A percentile compares a stretch with the other conserved stretches of the same genome.
These are phyloP conservation scores for Leccinum ponderosum DNA, from an alignment of 1,284 basidiomycete genomes.

Conservation along the genomic window DNA sequence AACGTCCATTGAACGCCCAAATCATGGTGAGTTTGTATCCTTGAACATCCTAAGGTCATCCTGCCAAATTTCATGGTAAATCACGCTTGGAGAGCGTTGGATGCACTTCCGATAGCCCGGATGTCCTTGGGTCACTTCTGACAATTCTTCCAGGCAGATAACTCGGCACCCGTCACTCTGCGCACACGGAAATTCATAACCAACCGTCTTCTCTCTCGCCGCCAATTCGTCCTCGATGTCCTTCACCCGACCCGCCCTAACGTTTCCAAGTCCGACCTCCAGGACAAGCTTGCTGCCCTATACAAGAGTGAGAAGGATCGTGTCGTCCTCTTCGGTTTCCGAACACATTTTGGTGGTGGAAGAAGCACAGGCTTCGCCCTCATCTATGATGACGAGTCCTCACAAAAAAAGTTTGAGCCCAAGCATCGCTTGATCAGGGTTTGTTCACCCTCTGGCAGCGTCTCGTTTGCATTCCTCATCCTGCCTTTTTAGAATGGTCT, in stretches of 20 bases:
- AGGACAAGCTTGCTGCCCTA: slow-evolving; percentile 85
- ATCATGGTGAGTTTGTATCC: slow-evolving; percentile 29
- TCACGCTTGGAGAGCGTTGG: slow-evolving; percentile 16
- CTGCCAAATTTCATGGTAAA: slow-evolving; percentile 5
- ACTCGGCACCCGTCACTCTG: slow-evolving; percentile 90
- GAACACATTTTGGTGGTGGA: slow-evolving; percentile 98
- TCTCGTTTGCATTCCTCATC: slow-evolving; percentile 11
- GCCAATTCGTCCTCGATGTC: slow-evolving; percentile 92
- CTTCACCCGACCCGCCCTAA: slow-evolving; percentile 96
- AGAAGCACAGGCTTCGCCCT: slow-evolving; percentile 96
- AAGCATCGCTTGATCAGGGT: slow-evolving; percentile 95
- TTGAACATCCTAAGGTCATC: neutral
- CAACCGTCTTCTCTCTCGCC: slow-evolving; percentile 95
- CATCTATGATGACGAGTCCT: slow-evolving; percentile 96
- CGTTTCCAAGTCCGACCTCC: slow-evolving; percentile 91
- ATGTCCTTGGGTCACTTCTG: slow-evolving; percentile 20
- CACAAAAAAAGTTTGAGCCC: slow-evolving; percentile 97
- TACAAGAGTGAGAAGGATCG: slow-evolving; percentile 81
- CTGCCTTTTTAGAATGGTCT: slow-evolving; percentile 71
- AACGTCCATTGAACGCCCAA: slow-evolving; percentile 14
- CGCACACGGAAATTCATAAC: slow-evolving; percentile 99
- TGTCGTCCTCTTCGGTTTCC: slow-evolving; percentile 79
- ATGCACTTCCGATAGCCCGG: slow-evolving; percentile 18
- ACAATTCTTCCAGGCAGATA: slow-evolving; percentile 62
- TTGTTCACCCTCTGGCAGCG: slow-evolving; percentile 33